Conservation (phyloP, 2,329 filamentous ascomycete species). For the Penicillium sp. region DNA sequence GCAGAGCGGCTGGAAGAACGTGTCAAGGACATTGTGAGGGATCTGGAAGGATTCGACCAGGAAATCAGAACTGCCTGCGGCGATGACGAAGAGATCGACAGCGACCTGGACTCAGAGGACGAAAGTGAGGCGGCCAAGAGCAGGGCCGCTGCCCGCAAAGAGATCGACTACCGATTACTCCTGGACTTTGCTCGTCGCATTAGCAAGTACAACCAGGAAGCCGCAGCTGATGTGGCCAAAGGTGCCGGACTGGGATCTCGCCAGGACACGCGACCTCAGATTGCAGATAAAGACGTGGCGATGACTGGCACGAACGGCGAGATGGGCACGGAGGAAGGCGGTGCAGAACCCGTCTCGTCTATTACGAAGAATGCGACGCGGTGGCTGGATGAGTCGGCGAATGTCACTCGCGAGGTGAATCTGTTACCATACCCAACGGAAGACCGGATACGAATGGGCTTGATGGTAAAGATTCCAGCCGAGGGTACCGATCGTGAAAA, state of each 20-base stretch:
- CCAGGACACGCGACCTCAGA: constrained; percentile 25
- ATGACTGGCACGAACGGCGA: constrained; percentile 41
- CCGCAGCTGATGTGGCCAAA: constrained; percentile 47
- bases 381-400: constrained; percentile 49
- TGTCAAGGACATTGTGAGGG: constrained; percentile 47
- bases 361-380: constrained; percentile 46
- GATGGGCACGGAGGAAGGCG: constrained; percentile 20
- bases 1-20: constrained; percentile 45
- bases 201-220: constrained; percentile 52
- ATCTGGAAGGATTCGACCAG: constrained; percentile 45
- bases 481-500: constrained; percentile 58
- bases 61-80: constrained; percentile 43
- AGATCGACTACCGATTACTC: constrained; percentile 50
- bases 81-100: constrained; percentile 38
- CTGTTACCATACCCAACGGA: constrained; percentile 51
- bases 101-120: constrained; percentile 35
- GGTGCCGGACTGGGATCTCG: constrained; percentile 26
- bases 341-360: constrained; percentile 39
- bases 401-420: constrained; percentile 45
- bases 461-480: constrained; percentile 50
- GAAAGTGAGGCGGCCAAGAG: constrained; percentile 19
- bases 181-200: constrained; percentile 52
- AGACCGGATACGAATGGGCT: constrained; percentile 48
- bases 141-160: constrained; percentile 26
- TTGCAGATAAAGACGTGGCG: constrained; percentile 35